These are phyloP conservation scores for Eutypa lata DNA, from an alignment of 2,329 filamentous ascomycete species.

Conservation along the genomic window DNA sequence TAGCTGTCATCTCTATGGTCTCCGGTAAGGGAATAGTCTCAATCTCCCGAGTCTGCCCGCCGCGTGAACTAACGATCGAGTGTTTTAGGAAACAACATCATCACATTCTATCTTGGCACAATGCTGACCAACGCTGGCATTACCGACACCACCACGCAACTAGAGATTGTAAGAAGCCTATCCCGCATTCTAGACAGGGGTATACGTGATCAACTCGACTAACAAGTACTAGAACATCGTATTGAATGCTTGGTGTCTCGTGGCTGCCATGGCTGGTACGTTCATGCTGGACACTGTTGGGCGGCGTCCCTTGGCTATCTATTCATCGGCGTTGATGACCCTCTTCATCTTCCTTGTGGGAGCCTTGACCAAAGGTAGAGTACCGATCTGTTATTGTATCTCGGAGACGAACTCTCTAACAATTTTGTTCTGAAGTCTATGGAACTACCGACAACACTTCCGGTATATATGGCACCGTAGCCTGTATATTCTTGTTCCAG, in stretches of 20 bases:
- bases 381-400: constrained; percentile 1
- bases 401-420: constrained; percentile 1
- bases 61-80: constrained; percentile 1
- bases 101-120: not conserved
- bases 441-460: constrained; percentile 3
- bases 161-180: constrained; percentile 32
- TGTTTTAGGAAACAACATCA: constrained; percentile 6
- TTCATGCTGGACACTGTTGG: constrained; percentile 2
- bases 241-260: constrained; percentile 9
- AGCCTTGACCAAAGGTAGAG: constrained; percentile 5
- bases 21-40: constrained; percentile 39
- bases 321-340: constrained; percentile 3
- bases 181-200: not conserved
- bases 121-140: constrained; percentile 45
- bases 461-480: constrained; percentile 10
- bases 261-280: constrained; percentile 7
- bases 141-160: constrained; percentile 37
- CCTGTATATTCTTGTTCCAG: constrained; percentile 26
- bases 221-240: constrained; percentile 5
- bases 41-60: not conserved
- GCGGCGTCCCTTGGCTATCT: constrained; percentile 3
- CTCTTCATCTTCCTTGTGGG: constrained; percentile 11
- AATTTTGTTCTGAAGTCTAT: constrained; percentile 3
- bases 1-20: constrained; percentile 6
- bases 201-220: not conserved